A percentile compares a stretch with the other conserved stretches of the same genome.
Conservation (phyloP, 225 moss, liverwort and hornwort species). For the Climacium dendroides region DNA sequence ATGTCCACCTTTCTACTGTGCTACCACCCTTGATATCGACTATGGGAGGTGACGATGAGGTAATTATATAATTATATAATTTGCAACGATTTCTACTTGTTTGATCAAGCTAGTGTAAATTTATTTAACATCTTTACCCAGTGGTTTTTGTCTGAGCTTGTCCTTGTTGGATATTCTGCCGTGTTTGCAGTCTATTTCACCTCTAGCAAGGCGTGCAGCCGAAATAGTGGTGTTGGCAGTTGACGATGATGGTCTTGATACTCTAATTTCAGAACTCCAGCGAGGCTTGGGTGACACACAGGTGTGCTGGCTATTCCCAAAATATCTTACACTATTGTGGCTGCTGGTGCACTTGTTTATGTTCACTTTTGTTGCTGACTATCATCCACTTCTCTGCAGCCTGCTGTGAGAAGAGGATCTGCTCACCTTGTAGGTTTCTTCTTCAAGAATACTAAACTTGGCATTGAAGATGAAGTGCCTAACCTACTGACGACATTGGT, state of each 20-base stretch:
- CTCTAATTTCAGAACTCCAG: conserved; percentile 70
- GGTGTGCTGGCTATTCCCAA: conserved; percentile 6
- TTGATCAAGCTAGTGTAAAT: background rate
- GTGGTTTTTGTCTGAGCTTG: background rate
- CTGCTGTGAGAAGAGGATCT: conserved; percentile 77
- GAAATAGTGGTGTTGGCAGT: conserved; percentile 96
- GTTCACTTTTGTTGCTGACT: background rate
- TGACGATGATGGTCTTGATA: conserved; percentile 77
- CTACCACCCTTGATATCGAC: conserved; percentile 84
- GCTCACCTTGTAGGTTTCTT: conserved; percentile 88
- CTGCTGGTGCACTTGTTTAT: background rate
- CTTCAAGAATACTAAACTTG: conserved; percentile 78
- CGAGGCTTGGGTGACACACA: conserved; percentile 71
- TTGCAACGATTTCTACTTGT: background rate
- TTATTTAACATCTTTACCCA: background rate
- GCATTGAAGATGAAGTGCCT: conserved; percentile 70
- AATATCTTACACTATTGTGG: background rate
- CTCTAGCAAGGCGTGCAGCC: conserved; percentile 71
- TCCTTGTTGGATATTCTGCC: background rate
- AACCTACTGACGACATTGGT: conserved; percentile 79
- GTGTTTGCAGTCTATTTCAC: conserved; percentile 42
- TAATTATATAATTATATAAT: conserved; percentile 16
- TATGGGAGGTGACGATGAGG: conserved; percentile 72
- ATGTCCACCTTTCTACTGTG: conserved; percentile 69
- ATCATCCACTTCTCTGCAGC: conserved; percentile 27